These are phyloP conservation scores for Colletotrichum sp. DNA, from an alignment of 2,329 filamentous ascomycete species.

Conservation along the genomic window DNA sequence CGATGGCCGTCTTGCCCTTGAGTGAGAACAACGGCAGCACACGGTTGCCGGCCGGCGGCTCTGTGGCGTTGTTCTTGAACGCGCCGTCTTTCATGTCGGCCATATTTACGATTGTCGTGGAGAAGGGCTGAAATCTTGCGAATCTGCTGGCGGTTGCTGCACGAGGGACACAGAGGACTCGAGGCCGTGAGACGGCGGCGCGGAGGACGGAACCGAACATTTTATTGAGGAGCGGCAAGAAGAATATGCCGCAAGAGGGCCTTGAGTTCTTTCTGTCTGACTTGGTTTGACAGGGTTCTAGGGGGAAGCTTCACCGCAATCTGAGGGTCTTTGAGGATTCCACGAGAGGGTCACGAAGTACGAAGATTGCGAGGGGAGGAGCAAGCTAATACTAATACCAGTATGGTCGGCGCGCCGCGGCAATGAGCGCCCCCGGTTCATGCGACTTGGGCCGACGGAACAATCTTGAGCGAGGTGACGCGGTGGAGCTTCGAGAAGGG, in stretches of 20 bases:
- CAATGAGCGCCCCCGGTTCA: constrained; percentile 9
- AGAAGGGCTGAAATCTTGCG: constrained; percentile 15
- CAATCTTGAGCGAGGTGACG: constrained; percentile 17
- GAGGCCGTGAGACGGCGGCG: constrained; percentile 10
- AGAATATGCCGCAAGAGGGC: constrained; percentile 13
- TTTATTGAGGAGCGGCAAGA: constrained; percentile 3
- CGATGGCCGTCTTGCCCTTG: constrained; percentile 72
- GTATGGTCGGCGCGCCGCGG: constrained; percentile 9
- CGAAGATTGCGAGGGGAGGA: background rate
- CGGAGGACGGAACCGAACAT: constrained; percentile 18
- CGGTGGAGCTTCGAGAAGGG: constrained; percentile 6
- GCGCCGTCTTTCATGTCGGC: constrained; percentile 49
- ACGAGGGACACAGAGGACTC: constrained; percentile 5
- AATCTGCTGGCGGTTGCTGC: background rate
- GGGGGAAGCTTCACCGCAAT: constrained; percentile 15
- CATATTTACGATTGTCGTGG: constrained; percentile 30
- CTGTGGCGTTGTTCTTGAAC: constrained; percentile 64
- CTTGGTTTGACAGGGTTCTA: constrained; percentile 11
- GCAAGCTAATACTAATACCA: constrained; percentile 16
- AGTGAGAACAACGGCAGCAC: constrained; percentile 73
- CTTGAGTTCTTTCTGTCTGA: background rate
- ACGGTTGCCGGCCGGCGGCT: constrained; percentile 48
- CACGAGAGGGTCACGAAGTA: background rate
- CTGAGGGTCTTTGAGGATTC: constrained; percentile 3
- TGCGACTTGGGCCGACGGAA: constrained; percentile 7